These are phyloP conservation scores for Colletotrichum nymphaeae DNA, from an alignment of 2,329 filamentous ascomycete genomes.

Conservation along the genomic window DNA sequence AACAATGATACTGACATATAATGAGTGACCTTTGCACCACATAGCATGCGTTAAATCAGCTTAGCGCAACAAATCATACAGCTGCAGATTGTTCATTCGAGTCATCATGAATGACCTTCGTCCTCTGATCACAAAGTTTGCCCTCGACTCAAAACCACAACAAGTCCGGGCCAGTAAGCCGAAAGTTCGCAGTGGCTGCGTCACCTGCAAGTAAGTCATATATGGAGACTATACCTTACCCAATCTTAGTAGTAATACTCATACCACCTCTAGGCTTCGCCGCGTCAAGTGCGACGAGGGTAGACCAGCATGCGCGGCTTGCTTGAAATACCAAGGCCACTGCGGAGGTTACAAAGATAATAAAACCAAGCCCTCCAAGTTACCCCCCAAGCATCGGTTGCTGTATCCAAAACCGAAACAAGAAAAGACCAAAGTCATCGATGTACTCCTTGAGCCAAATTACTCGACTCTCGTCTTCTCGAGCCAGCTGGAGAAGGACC, in stretches of 20 bases:
- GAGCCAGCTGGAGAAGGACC: conserved; percentile 18
- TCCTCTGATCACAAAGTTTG: neutral
- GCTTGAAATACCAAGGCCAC: conserved; percentile 22
- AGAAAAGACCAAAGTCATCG: neutral
- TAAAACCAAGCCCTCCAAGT: neutral
- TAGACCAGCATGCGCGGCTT: conserved; percentile 14
- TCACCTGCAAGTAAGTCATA: conserved; percentile 18
- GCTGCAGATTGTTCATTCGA: too few species aligned
- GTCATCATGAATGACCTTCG: neutral
- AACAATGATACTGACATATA: neutral
- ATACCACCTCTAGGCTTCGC: neutral
- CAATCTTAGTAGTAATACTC: neutral
- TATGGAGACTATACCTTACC: too few species aligned
- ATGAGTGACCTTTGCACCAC: neutral
- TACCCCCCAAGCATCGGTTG: neutral
- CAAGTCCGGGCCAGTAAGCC: conserved; percentile 18
- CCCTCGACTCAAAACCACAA: neutral
- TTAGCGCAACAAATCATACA: neutral
- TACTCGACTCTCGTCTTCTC: conserved; percentile 14
- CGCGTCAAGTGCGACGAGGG: conserved; percentile 23
- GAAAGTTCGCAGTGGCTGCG: conserved; percentile 16
- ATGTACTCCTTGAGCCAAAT: neutral
- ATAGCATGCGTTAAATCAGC: neutral
- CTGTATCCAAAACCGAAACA: conserved; percentile 14
- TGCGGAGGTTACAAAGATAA: conserved; percentile 8